These are phyloP conservation scores for Diaporthe vexans DNA, from an alignment of 2,329 filamentous ascomycete genomes.

Conservation along the genomic window DNA sequence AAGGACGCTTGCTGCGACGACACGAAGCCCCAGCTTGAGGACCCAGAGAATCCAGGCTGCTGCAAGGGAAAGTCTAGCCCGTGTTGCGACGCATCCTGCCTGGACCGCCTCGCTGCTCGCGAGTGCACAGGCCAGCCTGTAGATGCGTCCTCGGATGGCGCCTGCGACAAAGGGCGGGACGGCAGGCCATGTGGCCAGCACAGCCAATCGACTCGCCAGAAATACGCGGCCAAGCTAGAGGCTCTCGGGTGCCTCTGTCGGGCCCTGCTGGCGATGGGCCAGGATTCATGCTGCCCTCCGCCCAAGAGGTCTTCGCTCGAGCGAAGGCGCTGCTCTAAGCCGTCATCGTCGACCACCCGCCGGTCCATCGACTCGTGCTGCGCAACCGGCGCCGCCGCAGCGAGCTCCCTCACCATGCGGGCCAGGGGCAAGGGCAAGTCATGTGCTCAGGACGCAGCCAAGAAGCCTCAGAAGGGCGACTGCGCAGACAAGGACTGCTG, in stretches of 20 bases:
- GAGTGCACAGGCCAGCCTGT: constrained; percentile 51
- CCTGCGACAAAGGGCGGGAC: neutral
- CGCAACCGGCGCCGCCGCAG: constrained; percentile 18
- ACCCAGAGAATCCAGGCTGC: constrained; percentile 50
- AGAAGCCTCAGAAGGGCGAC: constrained; percentile 22
- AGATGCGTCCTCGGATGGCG: constrained; percentile 35
- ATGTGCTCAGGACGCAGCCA: constrained; percentile 18
- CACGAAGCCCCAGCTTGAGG: neutral
- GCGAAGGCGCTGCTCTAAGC: constrained; percentile 48
- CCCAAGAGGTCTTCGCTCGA: constrained; percentile 47
- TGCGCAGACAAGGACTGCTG: constrained; percentile 37
- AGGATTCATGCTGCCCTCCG: constrained; percentile 64
- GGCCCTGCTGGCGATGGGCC: constrained; percentile 63
- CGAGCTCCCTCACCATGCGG: neutral
- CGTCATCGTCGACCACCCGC: constrained; percentile 37
- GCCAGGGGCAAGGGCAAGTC: neutral
- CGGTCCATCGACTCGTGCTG: constrained; percentile 49
- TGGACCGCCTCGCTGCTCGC: constrained; percentile 59
- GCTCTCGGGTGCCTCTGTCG: constrained; percentile 69
- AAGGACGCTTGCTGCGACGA: constrained; percentile 17
- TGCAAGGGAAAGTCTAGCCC: constrained; percentile 57
- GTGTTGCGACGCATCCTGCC: constrained; percentile 59
- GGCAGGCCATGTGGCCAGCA: too few relatives aligned
- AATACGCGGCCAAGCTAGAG: constrained; percentile 59
- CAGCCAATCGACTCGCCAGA: constrained; percentile 50